Evolutionary conservation across 371 early-diverging fungal genomes (phyloP), one percentile per base, ranked within the genome.

Genomic region (Aphelidium insulamus): DNA sequence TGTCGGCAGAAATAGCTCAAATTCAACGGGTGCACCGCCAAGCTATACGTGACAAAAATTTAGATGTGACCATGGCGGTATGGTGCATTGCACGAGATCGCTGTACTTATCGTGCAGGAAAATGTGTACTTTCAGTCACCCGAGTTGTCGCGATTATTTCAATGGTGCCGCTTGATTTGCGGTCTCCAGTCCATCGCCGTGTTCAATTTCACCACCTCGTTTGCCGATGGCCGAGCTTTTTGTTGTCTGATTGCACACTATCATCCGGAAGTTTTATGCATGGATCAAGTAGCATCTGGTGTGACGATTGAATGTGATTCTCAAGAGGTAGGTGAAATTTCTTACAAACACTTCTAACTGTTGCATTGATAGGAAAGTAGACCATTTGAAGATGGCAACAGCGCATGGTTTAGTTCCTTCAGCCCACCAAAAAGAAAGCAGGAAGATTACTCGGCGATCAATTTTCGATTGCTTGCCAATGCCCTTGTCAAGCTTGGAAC

Each of bases 81-180:
- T n/a, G 33, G 33, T 32, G 24, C 17, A 24, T 19, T 32, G 8
- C 6, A 43, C 11, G 39, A 44, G 3, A 45, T 50, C 16, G 22
- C 14, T 24, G 7, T n/a, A 23, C 22, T 34, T 11, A 7, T 10
- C 5, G 18, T 6, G 19, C 28, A 50, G 50, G 43, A 52, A 11
- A 49, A 42, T 1, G 46, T 48, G 4, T 52, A 52, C 21, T 49
- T 52, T 23, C 45, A 43, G 0, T 49, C 49, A 1, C 33, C 45
- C 21, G 45, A 48, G 20, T 33, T 52, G 7, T 49, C 52, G 10
- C 46, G 45, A 1, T 31, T 52, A 17, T 30, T 52, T 6, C 31
- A 39, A 9, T 52, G 52, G 52, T 52, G 52, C 18, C 48, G 49
- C 30, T 45, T 46, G 4, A 46, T 52, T n/a, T 44, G 52, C 5